Evolutionary conservation across 2,329 filamentous ascomycete species (phyloP), one percentile per base, ranked within the genome.

Genomic region (Celoporthe dispersa): DNA sequence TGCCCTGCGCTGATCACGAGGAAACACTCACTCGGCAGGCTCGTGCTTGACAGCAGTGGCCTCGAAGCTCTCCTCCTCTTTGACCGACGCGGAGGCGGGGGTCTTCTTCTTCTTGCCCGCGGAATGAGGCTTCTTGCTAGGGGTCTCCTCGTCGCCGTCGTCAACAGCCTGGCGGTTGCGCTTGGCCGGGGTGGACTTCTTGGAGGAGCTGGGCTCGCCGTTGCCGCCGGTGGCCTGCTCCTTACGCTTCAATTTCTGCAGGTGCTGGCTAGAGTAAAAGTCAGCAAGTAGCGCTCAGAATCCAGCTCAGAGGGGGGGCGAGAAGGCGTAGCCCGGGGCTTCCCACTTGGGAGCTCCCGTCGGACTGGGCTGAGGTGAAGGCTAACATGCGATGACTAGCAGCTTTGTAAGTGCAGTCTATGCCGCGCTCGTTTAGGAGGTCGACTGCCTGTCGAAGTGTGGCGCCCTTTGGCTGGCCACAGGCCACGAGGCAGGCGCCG

Each of bases 201-300:
- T 70, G 35, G 57, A 51, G 35, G 75, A 67, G 33, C 72, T 31
- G 8, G 66, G 37, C 28, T 60, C 70, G 57, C 66, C 57, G 68
- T 73, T 74, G 57, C 69, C 71, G 9, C 7, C 37, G 66, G 93
- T 88, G 0, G 89, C 85, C 0, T 66, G 70, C 61, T 78, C 76
- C 71, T 77, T 77, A 48, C 77, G 76, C 14, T 77, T 76, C 0
- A 80, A 73, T 66, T 80, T 80, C 67, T 80, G 79, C 0, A 80
- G 71, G 28, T 80, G 79, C 74, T 80, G 79, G 1, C 79, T 80
- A 53, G 12, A 69, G 70, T 33, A 53, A 67, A 48, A 48, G 44
- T 69, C 59, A 61, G 55, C 57, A 60, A 48, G 71, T 63, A 44
- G 25, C 12, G 5, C 37, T 2, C n/a, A 55, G 57, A 35, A 37